Conservation (phyloP, 2,329 filamentous ascomycete genomes). For the Fusarium verticillioides region DNA sequence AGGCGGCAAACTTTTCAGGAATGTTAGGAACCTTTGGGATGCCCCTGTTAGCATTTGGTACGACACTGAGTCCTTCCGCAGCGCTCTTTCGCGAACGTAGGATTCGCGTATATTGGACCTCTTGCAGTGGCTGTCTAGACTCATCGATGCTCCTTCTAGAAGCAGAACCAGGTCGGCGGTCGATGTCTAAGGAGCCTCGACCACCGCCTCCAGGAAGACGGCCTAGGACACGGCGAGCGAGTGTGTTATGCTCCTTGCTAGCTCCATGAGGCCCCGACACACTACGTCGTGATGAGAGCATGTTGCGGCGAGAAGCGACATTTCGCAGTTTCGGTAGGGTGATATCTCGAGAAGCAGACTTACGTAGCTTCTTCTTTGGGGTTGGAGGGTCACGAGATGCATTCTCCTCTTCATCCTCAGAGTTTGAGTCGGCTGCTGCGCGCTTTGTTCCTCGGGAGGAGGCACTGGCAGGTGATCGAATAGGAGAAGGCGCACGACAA, state of each 20-base stretch:
- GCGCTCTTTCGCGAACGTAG: conserved; percentile 42
- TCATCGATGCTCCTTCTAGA: conserved; percentile 35
- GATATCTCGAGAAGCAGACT: conserved; percentile 60
- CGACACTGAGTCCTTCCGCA: conserved; percentile 51
- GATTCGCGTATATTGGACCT: conserved; percentile 39
- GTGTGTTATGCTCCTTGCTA: conserved; percentile 39
- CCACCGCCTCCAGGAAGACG: conserved; percentile 37
- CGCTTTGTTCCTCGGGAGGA: conserved; percentile 64
- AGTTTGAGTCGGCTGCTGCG: conserved; percentile 50
- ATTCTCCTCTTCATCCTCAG: conserved; percentile 49
- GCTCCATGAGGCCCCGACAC: conserved; percentile 40
- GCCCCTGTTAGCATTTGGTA: conserved; percentile 59
- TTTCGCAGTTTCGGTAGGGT: conserved; percentile 49
- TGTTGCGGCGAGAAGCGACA: conserved; percentile 41
- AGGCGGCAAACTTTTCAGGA: conserved; percentile 54
- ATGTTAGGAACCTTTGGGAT: conserved; percentile 59
- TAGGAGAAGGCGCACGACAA: conserved; percentile 35
- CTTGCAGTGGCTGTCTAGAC: conserved; percentile 28
- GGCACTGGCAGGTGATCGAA: conserved; percentile 50
- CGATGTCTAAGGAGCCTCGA: conserved; percentile 31
- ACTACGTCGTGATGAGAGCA: conserved; percentile 43
- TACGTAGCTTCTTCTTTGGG: conserved; percentile 64
- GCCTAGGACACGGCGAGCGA: conserved; percentile 43
- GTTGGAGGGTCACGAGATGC: conserved; percentile 38
- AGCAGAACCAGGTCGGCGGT: conserved; percentile 24